phyloP scores from a whole-genome alignment of 2,329 filamentous ascomycete genomes.

The Neopestalotiopsis sp. region DNA sequence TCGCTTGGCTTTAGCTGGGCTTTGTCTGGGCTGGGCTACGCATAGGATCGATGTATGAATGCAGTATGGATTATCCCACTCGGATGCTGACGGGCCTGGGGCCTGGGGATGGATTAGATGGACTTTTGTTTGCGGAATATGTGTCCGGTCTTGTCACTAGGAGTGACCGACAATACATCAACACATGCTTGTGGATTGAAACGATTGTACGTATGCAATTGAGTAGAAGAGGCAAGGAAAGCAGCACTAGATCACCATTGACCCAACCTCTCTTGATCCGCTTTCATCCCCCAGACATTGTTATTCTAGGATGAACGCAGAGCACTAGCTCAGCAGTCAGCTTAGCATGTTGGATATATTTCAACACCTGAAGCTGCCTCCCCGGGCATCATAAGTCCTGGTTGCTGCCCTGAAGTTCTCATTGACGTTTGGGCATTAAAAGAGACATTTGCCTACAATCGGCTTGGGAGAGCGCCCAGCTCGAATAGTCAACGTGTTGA shows the following conservation, averaged over 20 bases:
- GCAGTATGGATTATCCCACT: background rate
- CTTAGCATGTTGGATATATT: background rate
- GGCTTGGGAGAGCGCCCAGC: background rate
- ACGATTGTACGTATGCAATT: background rate
- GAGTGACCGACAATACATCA: background rate
- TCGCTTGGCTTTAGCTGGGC: background rate
- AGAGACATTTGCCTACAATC: background rate
- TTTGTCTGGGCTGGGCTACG: background rate
- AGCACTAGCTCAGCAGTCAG: background rate
- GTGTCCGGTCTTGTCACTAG: background rate
- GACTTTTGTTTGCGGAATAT: background rate
- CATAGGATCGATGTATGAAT: too few species aligned
- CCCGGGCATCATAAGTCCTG: background rate
- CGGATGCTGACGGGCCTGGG: background rate
- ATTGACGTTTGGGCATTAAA: background rate
- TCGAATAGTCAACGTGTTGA: background rate
- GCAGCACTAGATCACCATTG: background rate
- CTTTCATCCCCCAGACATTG: background rate
- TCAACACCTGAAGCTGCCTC: background rate
- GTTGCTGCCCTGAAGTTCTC: background rate
- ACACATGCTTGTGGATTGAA: background rate
- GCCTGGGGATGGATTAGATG: background rate
- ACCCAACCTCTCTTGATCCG: background rate
- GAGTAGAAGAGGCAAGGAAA: conserved; percentile 1
- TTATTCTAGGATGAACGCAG: background rate